Evolutionary conservation across 2,329 filamentous ascomycete species (phyloP), one percentile per base, ranked within the genome.

Genomic region (Paecilomyces sp.): DNA sequence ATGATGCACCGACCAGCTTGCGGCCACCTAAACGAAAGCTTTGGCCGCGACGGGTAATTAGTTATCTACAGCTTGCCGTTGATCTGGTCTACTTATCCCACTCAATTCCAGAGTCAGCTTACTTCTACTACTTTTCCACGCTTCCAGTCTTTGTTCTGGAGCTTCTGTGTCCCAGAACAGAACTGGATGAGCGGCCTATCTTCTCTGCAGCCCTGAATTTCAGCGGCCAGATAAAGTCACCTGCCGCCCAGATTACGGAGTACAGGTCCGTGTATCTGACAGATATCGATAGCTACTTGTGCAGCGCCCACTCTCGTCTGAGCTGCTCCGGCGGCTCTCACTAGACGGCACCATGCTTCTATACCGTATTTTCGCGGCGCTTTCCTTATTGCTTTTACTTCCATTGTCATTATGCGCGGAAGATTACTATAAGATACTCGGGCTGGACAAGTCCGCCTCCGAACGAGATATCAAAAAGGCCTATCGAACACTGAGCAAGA

Each of bases 381-480:
- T 77, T 54, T 70, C 69, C 12, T 61, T 77, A 12, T 67, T 77
- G 34, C 62, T 68, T 24, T 60, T 77, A 55, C 65, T 77, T 25
- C 71, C 74, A n/a, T 64, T 76, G 18, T 67, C 70, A 55, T 60
- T 79, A 52, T 77, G 75, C 55, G 72, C 72, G 6, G 77, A 79
- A 63, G 79, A 81, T 61, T 79, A 78, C 63, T 80, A 79, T 63
- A 79, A 96, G 86, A 78, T 96, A 60, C 85, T 99, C 28, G 91
- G 89, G 58, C 78, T 99, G 64, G 84, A 88, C 70, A 91, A 86
- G 70, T 82, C 88, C 61, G 93, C 93, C 15, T 88, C 85, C 54
- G 92, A 96, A 58, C 87, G 88, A 70, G 89, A 97, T 69, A 88
- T 99, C 73, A 99, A 99, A 77, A 89, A 90, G 54, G 92, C 94